phyloP scores from a whole-genome alignment of 495 filamentous ascomycete genomes.

The Tetracladium setigerum region DNA sequence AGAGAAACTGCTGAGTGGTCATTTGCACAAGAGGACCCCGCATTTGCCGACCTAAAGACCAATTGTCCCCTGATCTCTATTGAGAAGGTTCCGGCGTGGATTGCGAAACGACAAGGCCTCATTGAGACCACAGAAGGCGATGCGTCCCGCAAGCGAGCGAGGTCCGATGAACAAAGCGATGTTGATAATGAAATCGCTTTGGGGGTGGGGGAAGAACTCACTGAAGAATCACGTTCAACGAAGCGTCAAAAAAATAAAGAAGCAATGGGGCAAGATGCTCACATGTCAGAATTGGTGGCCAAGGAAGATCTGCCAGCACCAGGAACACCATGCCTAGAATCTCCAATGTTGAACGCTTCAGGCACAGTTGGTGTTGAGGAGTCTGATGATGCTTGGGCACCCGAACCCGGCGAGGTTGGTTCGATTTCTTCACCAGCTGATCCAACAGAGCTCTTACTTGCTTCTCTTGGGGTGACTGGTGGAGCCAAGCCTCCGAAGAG shows the following conservation, averaged over 20 bases:
- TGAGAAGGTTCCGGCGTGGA: conserved; percentile 12
- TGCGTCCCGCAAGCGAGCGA: conserved; percentile 9
- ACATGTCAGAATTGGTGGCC: too few species aligned
- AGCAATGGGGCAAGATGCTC: neutral
- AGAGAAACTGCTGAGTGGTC: conserved; percentile 36
- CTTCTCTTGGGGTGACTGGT: conserved; percentile 21
- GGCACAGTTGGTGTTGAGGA: neutral
- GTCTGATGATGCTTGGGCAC: conserved; percentile 22
- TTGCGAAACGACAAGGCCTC: conserved; percentile 5
- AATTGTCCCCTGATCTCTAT: conserved; percentile 21
- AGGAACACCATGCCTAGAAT: conserved; percentile 16
- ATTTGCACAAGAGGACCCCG: conserved; percentile 36
- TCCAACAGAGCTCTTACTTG: conserved; percentile 20
- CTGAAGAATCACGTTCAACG: neutral
- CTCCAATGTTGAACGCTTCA: too few species aligned
- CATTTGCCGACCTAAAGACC: conserved; percentile 28
- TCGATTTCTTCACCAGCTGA: conserved; percentile 4
- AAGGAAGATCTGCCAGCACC: conserved; percentile 3
- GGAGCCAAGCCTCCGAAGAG: conserved; percentile 16
- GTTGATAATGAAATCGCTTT: conserved; percentile 9
- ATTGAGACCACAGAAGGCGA: neutral
- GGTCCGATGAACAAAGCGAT: conserved; percentile 11
- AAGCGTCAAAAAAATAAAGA: conserved; percentile 16
- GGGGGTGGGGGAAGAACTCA: neutral
- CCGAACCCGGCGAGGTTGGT: conserved; percentile 16